Percentiles rank a stretch among this genome's conserved stretches.
Conservation (phyloP, 257 asterid genomes). For the Prunella vulgaris region DNA sequence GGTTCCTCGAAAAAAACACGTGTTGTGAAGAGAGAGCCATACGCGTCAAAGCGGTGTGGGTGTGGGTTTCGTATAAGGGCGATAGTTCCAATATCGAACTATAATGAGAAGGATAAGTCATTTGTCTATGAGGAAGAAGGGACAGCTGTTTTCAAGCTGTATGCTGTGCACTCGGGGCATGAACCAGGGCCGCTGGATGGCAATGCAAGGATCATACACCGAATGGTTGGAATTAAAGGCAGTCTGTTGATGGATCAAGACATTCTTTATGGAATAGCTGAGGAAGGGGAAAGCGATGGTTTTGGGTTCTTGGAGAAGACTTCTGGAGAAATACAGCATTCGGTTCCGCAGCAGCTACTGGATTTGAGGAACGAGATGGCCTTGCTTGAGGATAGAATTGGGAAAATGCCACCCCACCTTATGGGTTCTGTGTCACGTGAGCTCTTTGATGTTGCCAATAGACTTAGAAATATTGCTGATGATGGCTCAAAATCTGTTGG, state of each 20-base stretch:
- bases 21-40: constrained; percentile 73
- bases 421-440: constrained; percentile 66
- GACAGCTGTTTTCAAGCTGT: constrained; percentile 80
- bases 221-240: constrained; percentile 78
- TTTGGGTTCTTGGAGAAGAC: constrained; percentile 56
- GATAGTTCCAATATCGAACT: constrained; percentile 80
- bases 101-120: constrained; percentile 78
- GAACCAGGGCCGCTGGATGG: constrained; percentile 92
- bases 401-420: constrained; percentile 45
- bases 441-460: constrained; percentile 56
- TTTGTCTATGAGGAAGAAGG: constrained; percentile 92
- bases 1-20: constrained; percentile 65
- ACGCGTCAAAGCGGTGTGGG: constrained; percentile 80
- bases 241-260: constrained; percentile 75
- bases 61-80: constrained; percentile 87
- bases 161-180: constrained; percentile 85
- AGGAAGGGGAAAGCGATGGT: constrained; percentile 63
- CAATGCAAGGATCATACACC: constrained; percentile 85
- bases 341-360: constrained; percentile 59
- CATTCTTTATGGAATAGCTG: constrained; percentile 54
- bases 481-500: constrained; percentile 62
- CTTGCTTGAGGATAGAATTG: constrained; percentile 67
- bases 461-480: constrained; percentile 54
- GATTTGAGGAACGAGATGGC: constrained; percentile 70
- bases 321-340: constrained; percentile 48